Percentiles rank a stretch among this genome's conserved stretches.
phyloP scores from a whole-genome alignment of 306 rosid genomes.

The Citrullus mucosospermus region DNA sequence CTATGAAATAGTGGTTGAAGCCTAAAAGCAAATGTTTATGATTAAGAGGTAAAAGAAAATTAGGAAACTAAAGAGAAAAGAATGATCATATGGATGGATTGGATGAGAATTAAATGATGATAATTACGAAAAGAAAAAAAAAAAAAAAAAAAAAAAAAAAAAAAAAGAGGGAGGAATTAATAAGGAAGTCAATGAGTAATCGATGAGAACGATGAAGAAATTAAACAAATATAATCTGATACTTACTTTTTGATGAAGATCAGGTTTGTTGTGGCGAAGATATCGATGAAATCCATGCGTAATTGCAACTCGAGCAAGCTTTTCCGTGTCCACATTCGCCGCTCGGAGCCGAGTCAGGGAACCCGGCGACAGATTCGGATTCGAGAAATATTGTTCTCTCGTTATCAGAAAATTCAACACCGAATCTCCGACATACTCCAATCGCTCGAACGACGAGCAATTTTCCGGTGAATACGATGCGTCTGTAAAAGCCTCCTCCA shows the following conservation, averaged over 20 bases:
- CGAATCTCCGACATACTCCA: conserved; percentile 45
- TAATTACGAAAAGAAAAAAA: not conserved
- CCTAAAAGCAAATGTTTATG: too few relatives aligned
- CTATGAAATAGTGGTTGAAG: too few relatives aligned
- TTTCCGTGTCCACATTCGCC: conserved; percentile 50
- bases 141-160: too few relatives aligned
- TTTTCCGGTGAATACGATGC: conserved; percentile 1
- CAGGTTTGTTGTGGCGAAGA: conserved; percentile 35
- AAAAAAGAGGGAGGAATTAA: too few relatives aligned
- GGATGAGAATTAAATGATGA: not conserved
- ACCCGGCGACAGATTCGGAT: conserved; percentile 27
- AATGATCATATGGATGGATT: not conserved
- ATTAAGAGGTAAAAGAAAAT: too few relatives aligned
- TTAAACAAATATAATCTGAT: not conserved
- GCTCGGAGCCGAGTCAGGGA: conserved; percentile 40
- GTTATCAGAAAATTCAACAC: conserved; percentile 30
- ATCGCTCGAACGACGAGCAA: conserved; percentile 20
- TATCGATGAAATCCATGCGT: conserved; percentile 34
- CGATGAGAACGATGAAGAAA: not conserved
- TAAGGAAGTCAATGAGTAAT: not conserved
- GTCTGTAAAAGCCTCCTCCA: conserved; percentile 49
- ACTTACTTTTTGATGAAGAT: conserved; percentile 30
- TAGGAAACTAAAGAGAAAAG: not conserved
- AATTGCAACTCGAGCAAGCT: conserved; percentile 48
- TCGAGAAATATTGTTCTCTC: conserved; percentile 25